phyloP scores from a whole-genome alignment of 129 eudicot species.

The Logfia minima region DNA sequence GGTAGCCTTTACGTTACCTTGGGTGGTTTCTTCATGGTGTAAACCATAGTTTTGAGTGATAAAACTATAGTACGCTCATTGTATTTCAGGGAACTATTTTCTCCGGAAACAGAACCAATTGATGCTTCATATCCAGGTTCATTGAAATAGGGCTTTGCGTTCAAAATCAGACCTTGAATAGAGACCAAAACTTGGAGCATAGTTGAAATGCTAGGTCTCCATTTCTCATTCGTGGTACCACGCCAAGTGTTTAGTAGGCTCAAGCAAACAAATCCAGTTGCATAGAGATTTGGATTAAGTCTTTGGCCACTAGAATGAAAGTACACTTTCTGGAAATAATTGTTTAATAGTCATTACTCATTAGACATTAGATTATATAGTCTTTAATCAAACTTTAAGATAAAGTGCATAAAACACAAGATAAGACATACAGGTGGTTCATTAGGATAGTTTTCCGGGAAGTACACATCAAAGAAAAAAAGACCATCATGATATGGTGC shows the following conservation, averaged over 20 bases:
- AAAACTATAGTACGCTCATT: conserved; percentile 48
- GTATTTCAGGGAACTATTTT: conserved; percentile 43
- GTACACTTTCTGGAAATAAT: conserved; percentile 54
- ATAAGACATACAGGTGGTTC: conserved; percentile 69
- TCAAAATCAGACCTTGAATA: conserved; percentile 76
- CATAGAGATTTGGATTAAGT: conserved; percentile 70
- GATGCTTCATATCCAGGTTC: conserved; percentile 55
- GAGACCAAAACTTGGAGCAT: conserved; percentile 85
- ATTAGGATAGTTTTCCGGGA: conserved; percentile 62
- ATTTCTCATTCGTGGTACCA: conserved; percentile 59
- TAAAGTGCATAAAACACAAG: not conserved
- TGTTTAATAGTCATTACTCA: not conserved
- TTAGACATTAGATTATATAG: not conserved
- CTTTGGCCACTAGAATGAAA: conserved; percentile 81
- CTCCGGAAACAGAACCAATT: conserved; percentile 37
- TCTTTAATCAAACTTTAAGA: not conserved
- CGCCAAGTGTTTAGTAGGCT: conserved; percentile 82
- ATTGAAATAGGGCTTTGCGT: conserved; percentile 70
- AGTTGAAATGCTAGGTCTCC: conserved; percentile 68
- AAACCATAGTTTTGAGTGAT: conserved; percentile 65
- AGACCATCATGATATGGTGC: conserved; percentile 94
- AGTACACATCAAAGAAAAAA: conserved; percentile 76
- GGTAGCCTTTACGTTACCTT: conserved; percentile 48
- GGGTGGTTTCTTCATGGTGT: conserved; percentile 60
- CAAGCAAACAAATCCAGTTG: conserved; percentile 67